Conservation (phyloP, 2,329 filamentous ascomycete genomes). For the Elsinoe necatrix region DNA sequence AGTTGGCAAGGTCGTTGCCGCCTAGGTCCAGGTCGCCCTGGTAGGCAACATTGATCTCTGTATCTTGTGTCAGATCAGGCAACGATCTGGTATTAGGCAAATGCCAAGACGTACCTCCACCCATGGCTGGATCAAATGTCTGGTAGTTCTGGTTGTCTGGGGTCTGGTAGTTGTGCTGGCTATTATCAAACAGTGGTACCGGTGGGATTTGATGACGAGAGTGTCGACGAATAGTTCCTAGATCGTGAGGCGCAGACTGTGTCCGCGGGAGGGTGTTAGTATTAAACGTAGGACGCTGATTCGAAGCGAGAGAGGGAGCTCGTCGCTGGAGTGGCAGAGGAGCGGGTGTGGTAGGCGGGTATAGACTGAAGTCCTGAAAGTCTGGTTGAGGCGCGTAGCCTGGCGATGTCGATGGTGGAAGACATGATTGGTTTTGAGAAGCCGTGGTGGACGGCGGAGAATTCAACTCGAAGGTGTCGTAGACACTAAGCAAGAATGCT, state of each 20-base stretch:
- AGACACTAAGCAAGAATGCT: slow-evolving; percentile 41
- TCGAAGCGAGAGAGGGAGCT: slow-evolving; percentile 47
- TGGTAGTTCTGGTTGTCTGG: not conserved
- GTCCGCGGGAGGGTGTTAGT: slow-evolving; percentile 22
- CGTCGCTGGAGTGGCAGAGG: slow-evolving; percentile 33
- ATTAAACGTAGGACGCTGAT: slow-evolving; percentile 51
- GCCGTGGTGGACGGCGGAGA: slow-evolving; percentile 74
- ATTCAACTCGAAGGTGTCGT: slow-evolving; percentile 53
- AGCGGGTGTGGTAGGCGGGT: slow-evolving; percentile 37
- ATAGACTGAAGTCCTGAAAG: slow-evolving; percentile 69
- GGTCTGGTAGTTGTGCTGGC: slow-evolving; percentile 18
- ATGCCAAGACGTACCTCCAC: slow-evolving; percentile 41
- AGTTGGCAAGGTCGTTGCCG: slow-evolving; percentile 20
- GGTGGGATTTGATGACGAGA: slow-evolving; percentile 46
- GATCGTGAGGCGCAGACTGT: slow-evolving; percentile 4
- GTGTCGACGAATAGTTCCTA: slow-evolving; percentile 11
- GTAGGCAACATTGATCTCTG: slow-evolving; percentile 40
- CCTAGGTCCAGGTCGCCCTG: slow-evolving; percentile 38
- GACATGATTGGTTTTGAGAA: slow-evolving; percentile 67
- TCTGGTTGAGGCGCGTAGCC: slow-evolving; percentile 42
- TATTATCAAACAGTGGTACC: slow-evolving; percentile 60
- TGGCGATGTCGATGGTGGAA: slow-evolving; percentile 50
- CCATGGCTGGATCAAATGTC: slow-evolving; percentile 28
- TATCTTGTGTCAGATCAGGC: slow-evolving; percentile 23
- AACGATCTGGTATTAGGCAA: slow-evolving; percentile 21